A percentile compares a stretch with the other conserved stretches of the same genome.
phyloP scores from a whole-genome alignment of 1,284 basidiomycete species.

The Ganoderma lucidum region DNA sequence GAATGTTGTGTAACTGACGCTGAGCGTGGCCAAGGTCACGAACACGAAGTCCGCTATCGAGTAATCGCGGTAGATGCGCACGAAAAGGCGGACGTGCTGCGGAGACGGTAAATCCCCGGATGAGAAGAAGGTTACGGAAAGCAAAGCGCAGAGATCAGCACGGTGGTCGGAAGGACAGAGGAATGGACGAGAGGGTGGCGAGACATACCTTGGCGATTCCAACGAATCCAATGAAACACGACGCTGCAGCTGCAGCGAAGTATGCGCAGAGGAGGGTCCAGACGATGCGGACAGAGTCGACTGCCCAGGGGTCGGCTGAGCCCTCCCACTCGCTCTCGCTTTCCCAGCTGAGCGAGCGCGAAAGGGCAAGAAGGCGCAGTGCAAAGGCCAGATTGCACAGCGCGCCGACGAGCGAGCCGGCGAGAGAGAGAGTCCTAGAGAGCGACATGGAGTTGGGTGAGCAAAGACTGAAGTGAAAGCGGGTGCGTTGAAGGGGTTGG shows the following conservation, averaged over 20 bases:
- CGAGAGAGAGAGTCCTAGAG: constrained; percentile 60
- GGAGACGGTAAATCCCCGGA: not conserved
- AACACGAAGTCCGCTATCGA: constrained; percentile 78
- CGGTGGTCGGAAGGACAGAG: not conserved
- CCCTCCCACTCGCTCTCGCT: constrained; percentile 78
- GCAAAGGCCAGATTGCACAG: constrained; percentile 63
- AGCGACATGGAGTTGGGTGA: constrained; percentile 30
- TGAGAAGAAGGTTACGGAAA: not conserved
- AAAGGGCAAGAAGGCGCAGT: constrained; percentile 61
- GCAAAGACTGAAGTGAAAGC: constrained; percentile 9
- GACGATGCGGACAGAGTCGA: constrained; percentile 68
- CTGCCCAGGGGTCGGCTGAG: constrained; percentile 61
- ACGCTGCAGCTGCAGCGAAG: constrained; percentile 66
- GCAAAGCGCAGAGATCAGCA: not conserved
- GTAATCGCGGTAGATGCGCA: constrained; percentile 75
- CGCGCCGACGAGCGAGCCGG: constrained; percentile 63
- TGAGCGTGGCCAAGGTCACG: constrained; percentile 61
- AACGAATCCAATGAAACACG: constrained; percentile 68
- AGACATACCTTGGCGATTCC: constrained; percentile 69
- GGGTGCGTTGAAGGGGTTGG: constrained; percentile 10
- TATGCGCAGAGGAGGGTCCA: constrained; percentile 73
- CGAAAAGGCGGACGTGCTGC: constrained; percentile 60
- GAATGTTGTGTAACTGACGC: constrained; percentile 67
- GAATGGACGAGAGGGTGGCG: not conserved
- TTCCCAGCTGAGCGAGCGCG: constrained; percentile 72